Conservation (phyloP, 768 basidiomycete genomes). For the Hydnum rufescens region DNA sequence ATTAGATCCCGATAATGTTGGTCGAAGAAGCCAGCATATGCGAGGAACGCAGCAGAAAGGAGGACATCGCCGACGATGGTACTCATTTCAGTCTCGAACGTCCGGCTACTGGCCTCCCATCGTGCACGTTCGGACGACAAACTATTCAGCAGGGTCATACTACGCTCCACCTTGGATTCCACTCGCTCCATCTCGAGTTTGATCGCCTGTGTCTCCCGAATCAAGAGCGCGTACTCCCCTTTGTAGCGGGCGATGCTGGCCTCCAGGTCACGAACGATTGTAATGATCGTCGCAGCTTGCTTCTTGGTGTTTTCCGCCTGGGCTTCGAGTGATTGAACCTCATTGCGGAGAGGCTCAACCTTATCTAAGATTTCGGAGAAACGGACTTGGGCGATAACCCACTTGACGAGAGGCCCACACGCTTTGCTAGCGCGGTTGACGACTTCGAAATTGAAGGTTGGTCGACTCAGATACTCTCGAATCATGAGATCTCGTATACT, state of each 20-base stretch:
- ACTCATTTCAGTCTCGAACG: slow-evolving; percentile 95
- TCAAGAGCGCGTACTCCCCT: slow-evolving; percentile 89
- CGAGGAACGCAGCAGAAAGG: slow-evolving; percentile 87
- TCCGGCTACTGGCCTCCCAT: slow-evolving; percentile 88
- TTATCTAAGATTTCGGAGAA: slow-evolving; percentile 96
- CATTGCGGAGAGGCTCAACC: slow-evolving; percentile 88
- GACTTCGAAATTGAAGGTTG: slow-evolving; percentile 84
- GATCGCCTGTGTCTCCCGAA: slow-evolving; percentile 93
- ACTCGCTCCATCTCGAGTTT: slow-evolving; percentile 96
- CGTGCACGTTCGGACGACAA: slow-evolving; percentile 84
- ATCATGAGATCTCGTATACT: slow-evolving; percentile 78
- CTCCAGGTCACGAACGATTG: slow-evolving; percentile 85
- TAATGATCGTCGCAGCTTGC: slow-evolving; percentile 73
- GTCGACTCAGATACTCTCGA: slow-evolving; percentile 75
- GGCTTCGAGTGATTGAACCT: slow-evolving; percentile 79
- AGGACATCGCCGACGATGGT: slow-evolving; percentile 96
- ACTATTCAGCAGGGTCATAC: slow-evolving; percentile 85
- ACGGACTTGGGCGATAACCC: slow-evolving; percentile 90
- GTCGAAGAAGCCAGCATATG: slow-evolving; percentile 96
- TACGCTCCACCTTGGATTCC: slow-evolving; percentile 89
- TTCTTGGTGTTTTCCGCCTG: slow-evolving; percentile 93
- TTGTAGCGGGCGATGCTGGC: slow-evolving; percentile 85
- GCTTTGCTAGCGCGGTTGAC: slow-evolving; percentile 92
- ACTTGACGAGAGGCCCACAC: slow-evolving; percentile 94
- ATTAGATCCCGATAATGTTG: slow-evolving; percentile 93